Conservation (phyloP, 208 protist genomes). For the Trypanosoma scelopori region DNA sequence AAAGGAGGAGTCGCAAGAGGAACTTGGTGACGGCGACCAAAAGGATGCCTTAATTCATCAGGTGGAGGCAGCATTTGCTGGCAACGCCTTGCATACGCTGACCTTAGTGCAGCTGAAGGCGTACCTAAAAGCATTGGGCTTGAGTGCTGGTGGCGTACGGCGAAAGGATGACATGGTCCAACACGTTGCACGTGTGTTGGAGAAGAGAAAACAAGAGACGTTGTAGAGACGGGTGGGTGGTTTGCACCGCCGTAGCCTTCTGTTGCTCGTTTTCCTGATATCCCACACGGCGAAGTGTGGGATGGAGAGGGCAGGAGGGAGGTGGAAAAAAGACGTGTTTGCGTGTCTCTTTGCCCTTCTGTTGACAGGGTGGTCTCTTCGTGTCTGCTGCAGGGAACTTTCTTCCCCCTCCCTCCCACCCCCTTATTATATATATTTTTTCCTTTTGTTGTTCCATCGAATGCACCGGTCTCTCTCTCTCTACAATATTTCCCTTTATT, state of each 20-base stretch:
- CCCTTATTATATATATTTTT: too few relatives aligned
- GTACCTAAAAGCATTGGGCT: constrained; percentile 34
- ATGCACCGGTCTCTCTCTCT: too few relatives aligned
- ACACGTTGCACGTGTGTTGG: constrained; percentile 13
- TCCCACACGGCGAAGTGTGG: too few relatives aligned
- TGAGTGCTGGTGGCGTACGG: constrained; percentile 9
- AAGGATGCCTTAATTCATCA: constrained; percentile 19
- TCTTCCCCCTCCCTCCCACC: too few relatives aligned
- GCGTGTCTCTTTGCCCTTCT: constrained; percentile 10
- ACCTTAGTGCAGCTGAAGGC: constrained; percentile 42
- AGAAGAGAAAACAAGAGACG: constrained; percentile 1
- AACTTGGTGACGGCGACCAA: not conserved
- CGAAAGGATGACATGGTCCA: constrained; percentile 40
- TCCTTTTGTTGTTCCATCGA: too few relatives aligned
- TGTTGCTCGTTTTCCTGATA: not conserved
- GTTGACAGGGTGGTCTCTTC: constrained; percentile 6
- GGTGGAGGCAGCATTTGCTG: constrained; percentile 31
- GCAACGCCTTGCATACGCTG: constrained; percentile 37
- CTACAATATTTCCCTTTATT: too few relatives aligned
- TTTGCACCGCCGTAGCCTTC: not conserved
- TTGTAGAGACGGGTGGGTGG: not conserved
- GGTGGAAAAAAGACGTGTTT: not conserved
- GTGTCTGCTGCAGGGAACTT: not conserved
- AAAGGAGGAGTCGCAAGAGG: not conserved
- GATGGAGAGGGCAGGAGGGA: not conserved